Evolutionary conservation across 1,284 basidiomycete genomes (phyloP), one percentile per base, ranked within the genome.

Genomic region (Mycena citricolor): DNA sequence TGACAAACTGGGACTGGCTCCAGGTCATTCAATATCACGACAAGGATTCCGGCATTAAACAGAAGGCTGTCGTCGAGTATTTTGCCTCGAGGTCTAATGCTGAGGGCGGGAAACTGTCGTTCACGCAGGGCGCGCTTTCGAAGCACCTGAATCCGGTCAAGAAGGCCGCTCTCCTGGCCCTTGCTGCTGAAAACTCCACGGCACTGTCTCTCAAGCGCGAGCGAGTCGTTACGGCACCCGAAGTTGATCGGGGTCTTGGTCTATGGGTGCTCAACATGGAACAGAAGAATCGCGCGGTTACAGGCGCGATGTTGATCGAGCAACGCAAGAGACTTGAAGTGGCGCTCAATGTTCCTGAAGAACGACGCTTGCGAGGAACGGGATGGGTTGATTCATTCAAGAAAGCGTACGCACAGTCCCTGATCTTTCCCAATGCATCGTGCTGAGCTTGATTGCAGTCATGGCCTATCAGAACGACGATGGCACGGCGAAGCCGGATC

Each of bases 401-500:
- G 23, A 55, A 43, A 23, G 45, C 55, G 12, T 66, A 23, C 23
- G 36, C 19, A 12, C 13, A 25, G 7, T 24, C 16, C 8, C 8
- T 19, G 10, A n/a, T 23, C 11, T 12, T 37, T 16, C 19, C 8
- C 8, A 25, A 29, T 11, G 26, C 26, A 11, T 11, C 26, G 11
- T 28, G 11, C 36, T 26, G 8, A 6, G 19, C 16, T 7, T 28
- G n/a, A 17, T 8, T 7, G 12, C 22, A 41, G 39, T 8, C 22
- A 67, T 45, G 56, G 60, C 4, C 51, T 71, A 2, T 47, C 56
- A 24, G 60, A 67, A 32, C 47, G 47, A 47, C 22, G 44, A 4
- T 33, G 56, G 13, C 68, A 70, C 57, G 68, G 69, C 13, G 68
- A 71, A 48, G 65, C 66, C 20, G 65, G 45, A 20, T 67, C 65